Base-by-base conservation (phyloP, 257 asterid genomes). In the Thymus quinquecostatus region DNA sequence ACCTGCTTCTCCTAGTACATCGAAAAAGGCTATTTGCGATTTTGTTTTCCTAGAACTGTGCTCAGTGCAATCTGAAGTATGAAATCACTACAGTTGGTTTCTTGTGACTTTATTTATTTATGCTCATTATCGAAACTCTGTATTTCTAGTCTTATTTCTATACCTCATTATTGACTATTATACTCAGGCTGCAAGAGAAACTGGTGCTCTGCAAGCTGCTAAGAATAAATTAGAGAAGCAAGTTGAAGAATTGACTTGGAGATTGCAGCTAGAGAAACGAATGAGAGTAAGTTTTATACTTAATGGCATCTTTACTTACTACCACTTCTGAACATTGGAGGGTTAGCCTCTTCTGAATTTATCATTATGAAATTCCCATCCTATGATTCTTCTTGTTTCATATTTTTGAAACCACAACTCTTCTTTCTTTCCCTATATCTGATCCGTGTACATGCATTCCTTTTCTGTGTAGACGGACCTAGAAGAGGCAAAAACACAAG, bases 181-280 rank as follows among this genome's bases (percentile, higher is more conserved):
- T 60, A 64, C 51, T 54, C 85, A 95, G 99, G 98, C 99, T 75
- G 98, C 99, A 14, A 84, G 85, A 80, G 99, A 95, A 86, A 95
- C 99, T 50, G 99, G 98, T 74, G 99, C 99, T 76, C 92, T 95
- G 55, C 97, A 95, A 86, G 99, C 98, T 80, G 99, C 99, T 77
- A 95, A 95, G 86, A 95, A 89, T 80, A 95, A 95, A 78, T 83
- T 95, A 74, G 99, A 95, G 94, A 95, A 95, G 91, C 97, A 92
- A 85, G 98, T 95, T 77, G 99, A 95, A 82, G 99, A 95, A 76
- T 77, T 95, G 79, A 95, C 96, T 66, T 95, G 99, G 99, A 88
- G 99, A 84, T 71, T 95, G 68, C 98, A 95, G 85, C 89, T 95
- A 60, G 99, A 95, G 90, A 92, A 91, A 79, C 95, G 98, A 81